Percentiles rank a stretch among this genome's conserved stretches.
Evolutionary conservation across 441 rosid species (phyloP).

Genomic region (Eutrema salsugineum): DNA sequence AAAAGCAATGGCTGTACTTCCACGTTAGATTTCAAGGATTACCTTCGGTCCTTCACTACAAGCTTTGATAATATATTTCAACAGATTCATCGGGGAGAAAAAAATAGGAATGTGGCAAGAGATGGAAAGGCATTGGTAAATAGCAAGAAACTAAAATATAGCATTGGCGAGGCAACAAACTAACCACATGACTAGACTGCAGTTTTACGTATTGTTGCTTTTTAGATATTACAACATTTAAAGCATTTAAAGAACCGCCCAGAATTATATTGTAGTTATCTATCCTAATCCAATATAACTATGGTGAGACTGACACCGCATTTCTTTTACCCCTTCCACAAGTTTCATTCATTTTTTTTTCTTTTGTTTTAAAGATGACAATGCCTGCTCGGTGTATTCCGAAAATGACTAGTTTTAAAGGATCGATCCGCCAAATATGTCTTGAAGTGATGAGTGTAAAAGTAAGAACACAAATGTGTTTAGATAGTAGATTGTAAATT

Average conservation of each 20-base stretch:
- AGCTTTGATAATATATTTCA: background rate
- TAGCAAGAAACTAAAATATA: background rate
- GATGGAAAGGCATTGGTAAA: background rate
- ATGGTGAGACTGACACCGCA: background rate
- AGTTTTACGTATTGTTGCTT: background rate
- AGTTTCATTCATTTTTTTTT: background rate
- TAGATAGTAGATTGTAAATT: too few species aligned
- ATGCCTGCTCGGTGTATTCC: background rate
- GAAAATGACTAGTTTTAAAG: background rate
- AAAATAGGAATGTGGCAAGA: background rate
- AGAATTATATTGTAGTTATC: background rate
- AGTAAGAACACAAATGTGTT: too few species aligned
- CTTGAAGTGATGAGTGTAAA: background rate
- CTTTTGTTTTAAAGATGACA: background rate
- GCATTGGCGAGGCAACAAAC: background rate
- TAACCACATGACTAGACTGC: slow-evolving; percentile 12
- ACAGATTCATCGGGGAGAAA: background rate
- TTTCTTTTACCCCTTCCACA: background rate
- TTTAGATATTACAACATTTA: background rate
- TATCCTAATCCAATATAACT: background rate
- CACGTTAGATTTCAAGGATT: background rate
- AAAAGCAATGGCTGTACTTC: too few species aligned
- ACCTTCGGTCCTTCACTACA: background rate
- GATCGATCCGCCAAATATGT: background rate
- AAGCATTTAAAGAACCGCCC: background rate